phyloP scores from a whole-genome alignment of 495 filamentous ascomycete species.

The Clohesyomyces aquaticus region DNA sequence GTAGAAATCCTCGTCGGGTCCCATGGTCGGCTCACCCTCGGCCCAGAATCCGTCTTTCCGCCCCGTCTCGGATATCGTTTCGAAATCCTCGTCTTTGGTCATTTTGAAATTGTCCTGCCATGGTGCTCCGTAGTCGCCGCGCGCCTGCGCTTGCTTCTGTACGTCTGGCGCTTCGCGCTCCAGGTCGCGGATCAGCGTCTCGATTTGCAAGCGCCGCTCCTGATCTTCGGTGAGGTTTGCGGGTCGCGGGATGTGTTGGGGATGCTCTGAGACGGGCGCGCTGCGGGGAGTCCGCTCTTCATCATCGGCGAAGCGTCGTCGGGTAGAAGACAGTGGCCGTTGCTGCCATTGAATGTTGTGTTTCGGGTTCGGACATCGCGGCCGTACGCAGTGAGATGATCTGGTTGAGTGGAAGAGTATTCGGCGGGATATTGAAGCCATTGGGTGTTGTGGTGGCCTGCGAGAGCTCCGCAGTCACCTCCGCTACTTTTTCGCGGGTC shows the following conservation, averaged over 20 bases:
- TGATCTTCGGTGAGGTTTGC: neutral
- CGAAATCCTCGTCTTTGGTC: slow-evolving; percentile 22
- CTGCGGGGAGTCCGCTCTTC: neutral
- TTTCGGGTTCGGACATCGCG: slow-evolving; percentile 7
- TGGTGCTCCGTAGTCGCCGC: slow-evolving; percentile 5
- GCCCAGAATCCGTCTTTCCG: slow-evolving; percentile 32
- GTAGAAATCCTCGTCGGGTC: slow-evolving; percentile 60
- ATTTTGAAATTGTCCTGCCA: slow-evolving; percentile 2
- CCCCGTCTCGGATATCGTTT: neutral
- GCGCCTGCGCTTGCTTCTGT: slow-evolving; percentile 12
- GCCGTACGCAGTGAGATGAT: slow-evolving; percentile 31
- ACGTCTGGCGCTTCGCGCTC: slow-evolving; percentile 16
- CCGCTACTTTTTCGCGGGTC: slow-evolving; percentile 18
- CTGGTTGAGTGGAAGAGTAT: slow-evolving; percentile 41
- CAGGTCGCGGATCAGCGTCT: slow-evolving; percentile 21
- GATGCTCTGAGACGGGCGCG: neutral
- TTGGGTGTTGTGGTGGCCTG: slow-evolving; percentile 35
- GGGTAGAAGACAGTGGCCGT: slow-evolving; percentile 38
- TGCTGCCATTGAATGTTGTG: slow-evolving; percentile 27
- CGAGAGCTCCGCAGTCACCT: neutral
- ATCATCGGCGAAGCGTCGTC: slow-evolving; percentile 11
- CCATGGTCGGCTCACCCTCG: slow-evolving; percentile 32
- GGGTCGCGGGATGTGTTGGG: neutral
- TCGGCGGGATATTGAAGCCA: slow-evolving; percentile 48
- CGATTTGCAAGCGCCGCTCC: slow-evolving; percentile 4